Evolutionary conservation across 208 protist species (phyloP), one percentile per base, ranked within the genome.

Genomic region (Kentomonas sorsogonicus): DNA sequence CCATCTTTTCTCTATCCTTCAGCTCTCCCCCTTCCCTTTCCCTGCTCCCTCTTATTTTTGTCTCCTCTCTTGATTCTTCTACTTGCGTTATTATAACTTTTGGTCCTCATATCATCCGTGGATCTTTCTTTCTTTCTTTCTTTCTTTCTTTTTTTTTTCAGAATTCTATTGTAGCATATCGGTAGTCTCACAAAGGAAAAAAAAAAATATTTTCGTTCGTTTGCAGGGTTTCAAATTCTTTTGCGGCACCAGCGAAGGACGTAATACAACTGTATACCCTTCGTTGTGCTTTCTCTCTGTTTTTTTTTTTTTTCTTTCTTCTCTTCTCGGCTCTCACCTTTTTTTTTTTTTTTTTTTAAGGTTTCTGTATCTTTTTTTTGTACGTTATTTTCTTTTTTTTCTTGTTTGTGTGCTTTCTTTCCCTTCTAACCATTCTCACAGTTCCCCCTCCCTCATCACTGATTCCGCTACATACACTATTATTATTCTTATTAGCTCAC

Each of bases 231-330:
- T 48, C n/a, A 6, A 27, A 30, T 16, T 53, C 13, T 36, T 34
- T 9, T 53, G 18, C 47, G 18, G 25, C 29, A 10, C 29, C 15
- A 48, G 13, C 13, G 6, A 23, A 25, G 11, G 10, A 36, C 25
- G 47, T 30, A 53, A 26, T 53, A 31, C 7, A 15, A 39, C 15
- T 15, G 9, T 53, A n/a, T 53, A 31, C 25, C 25, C 16, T 26
- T 34, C 18, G 7, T 15, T 39, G 15, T 39, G n/a, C 47, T 53
- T 18, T 30, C 27, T 53, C 16, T 34, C 9, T 34, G 7, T 53
- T 53, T 53, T 53, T 27, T 13, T 18, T 13, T 23, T 59, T 34
- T 47, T 59, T 47, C 29, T 59, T 59, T 44, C 26, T 59, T 59
- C 33, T 5, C 7, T 34, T 57, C 30, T 53, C 11, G 13, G 48